Conservation (phyloP, 2,329 filamentous ascomycete genomes). For the Nothophoma quercina region DNA sequence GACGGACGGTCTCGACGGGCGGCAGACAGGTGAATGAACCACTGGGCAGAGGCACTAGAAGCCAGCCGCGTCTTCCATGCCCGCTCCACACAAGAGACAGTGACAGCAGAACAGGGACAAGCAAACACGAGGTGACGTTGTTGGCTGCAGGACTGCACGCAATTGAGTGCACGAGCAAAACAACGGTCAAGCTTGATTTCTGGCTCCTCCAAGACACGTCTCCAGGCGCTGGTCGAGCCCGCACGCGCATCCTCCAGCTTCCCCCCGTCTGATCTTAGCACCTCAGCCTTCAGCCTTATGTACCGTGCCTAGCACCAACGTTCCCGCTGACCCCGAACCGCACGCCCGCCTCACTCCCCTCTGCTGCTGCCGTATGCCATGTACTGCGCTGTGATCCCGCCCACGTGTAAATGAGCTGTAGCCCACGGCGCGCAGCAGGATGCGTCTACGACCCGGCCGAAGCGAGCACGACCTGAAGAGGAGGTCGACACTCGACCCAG, state of each 20-base stretch:
- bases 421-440: conserved; percentile 43
- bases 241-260: neutral
- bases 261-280: neutral
- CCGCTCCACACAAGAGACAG: neutral
- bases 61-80: neutral
- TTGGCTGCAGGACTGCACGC: neutral
- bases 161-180: neutral
- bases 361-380: conserved; percentile 40
- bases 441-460: conserved; percentile 50
- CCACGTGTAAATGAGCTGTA: conserved; percentile 47
- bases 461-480: conserved; percentile 54
- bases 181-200: neutral
- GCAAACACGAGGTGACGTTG: neutral
- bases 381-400: conserved; percentile 34
- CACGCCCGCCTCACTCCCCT: conserved; percentile 3
- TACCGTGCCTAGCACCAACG: neutral
- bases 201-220: too few species aligned
- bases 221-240: neutral
- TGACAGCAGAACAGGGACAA: neutral
- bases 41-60: conserved; percentile 3
- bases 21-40: too few species aligned
- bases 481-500: conserved; percentile 54
- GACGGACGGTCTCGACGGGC: too few species aligned
- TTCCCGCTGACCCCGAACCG: conserved; percentile 2
- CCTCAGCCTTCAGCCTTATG: neutral